Conservation (phyloP, 257 asterid genomes). For the Lycium barbarum region DNA sequence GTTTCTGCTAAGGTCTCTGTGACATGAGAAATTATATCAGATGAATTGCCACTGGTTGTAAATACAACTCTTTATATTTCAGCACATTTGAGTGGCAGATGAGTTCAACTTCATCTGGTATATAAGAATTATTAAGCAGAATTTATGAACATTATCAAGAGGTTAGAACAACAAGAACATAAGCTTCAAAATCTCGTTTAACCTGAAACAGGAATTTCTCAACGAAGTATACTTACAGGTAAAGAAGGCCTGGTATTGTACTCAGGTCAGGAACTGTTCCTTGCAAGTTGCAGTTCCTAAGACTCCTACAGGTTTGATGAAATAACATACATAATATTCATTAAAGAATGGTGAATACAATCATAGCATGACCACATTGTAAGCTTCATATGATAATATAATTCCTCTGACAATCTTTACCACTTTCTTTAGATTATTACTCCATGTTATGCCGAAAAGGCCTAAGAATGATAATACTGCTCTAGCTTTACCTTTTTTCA, state of each 20-base stretch:
- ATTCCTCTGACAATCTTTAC: slow-evolving; percentile 1
- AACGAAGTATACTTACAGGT: slow-evolving; percentile 41
- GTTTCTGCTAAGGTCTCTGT: slow-evolving; percentile 65
- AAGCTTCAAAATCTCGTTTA: neutral
- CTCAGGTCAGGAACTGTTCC: slow-evolving; percentile 61
- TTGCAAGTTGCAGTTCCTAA: slow-evolving; percentile 59
- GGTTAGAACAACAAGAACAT: neutral
- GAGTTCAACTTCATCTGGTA: slow-evolving; percentile 6
- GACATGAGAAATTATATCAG: slow-evolving; percentile 25
- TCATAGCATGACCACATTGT: neutral
- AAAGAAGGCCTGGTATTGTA: slow-evolving; percentile 45
- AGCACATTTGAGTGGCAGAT: neutral
- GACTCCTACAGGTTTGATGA: slow-evolving; percentile 50
- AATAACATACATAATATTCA: neutral
- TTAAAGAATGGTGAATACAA: neutral
- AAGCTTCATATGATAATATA: neutral
- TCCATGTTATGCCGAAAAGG: neutral
- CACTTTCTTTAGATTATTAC: neutral
- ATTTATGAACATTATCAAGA: neutral
- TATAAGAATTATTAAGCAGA: slow-evolving; percentile 12
- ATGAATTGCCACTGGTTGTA: neutral
- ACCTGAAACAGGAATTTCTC: neutral
- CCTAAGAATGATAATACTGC: neutral
- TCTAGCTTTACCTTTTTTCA: neutral
- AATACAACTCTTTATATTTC: neutral